Evolutionary conservation across 352 stramenopile genomes (phyloP), one percentile per base, ranked within the genome.

Genomic region (Chrysophaeum taylorii): DNA sequence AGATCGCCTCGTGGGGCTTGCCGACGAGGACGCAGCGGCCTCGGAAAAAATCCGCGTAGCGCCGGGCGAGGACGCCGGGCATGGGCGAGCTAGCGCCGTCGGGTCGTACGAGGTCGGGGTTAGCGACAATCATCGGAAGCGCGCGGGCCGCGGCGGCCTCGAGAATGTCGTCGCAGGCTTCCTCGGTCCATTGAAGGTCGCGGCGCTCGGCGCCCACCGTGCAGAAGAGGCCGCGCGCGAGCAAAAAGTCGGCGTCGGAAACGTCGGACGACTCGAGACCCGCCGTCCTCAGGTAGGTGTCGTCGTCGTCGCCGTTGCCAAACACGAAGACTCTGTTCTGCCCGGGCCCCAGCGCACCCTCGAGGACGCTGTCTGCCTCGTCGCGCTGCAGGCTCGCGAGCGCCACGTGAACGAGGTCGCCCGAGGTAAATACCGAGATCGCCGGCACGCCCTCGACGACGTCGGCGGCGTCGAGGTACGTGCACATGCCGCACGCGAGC

Each of bases 31-130:
- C 33, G 14, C 74, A 52, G 0, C 29, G 63, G 33, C 73, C 74
- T 21, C 37, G 23, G 52, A 71, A 70, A 15, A 61, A 43, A 2
- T 75, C 57, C 21, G 41, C 69, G 68, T 79, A 82, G 23, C 60
- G 43, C 29, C 29, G 29, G 16, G 64, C 75, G 36, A 82, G 69
- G 31, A 74, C n/a, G 12, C 77, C 77, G 18, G 77, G 77, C 77
- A 82, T 82, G 2, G 77, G 69, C 4, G 57, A 63, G 23, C 36
- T 27, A 57, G 70, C 12, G 27, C 72, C 71, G 57, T 61, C 71
- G 27, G 71, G 71, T 15, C 71, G 31, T 1, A 74, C 45, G 35
- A 73, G 21, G 43, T 76, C 71, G n/a, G 71, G 71, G 48, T 76
- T 76, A 14, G 71, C 66, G 33, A 76, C 67, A 21, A 76, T 37